Percentiles rank a stretch among this genome's conserved stretches.
phyloP scores from a whole-genome alignment of 163 green algal genomes.

The Trebouxiophyceae sp. region DNA sequence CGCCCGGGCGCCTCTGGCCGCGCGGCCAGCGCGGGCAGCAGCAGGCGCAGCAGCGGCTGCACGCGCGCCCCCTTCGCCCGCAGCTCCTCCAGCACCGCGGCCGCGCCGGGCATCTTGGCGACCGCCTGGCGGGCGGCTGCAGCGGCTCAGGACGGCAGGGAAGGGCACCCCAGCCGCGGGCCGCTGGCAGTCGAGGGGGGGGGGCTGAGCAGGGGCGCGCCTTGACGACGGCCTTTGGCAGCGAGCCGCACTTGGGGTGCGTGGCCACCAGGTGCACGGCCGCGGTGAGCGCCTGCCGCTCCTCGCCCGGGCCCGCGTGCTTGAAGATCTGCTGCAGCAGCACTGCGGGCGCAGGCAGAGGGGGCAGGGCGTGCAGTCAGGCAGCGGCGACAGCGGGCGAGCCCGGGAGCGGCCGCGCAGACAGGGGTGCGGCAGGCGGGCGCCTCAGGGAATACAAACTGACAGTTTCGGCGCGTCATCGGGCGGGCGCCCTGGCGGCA shows the following conservation, averaged over 20 bases:
- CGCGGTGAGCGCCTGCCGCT: conserved; percentile 2
- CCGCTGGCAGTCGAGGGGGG: background rate
- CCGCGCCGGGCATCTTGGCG: background rate
- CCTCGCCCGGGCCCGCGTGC: background rate
- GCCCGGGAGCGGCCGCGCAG: background rate
- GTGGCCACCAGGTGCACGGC: background rate
- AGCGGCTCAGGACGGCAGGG: background rate
- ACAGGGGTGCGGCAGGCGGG: no score
- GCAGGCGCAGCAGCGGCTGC: background rate
- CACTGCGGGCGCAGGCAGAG: conserved; percentile 4
- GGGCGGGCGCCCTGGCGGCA: no score
- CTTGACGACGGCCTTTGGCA: conserved; percentile 5
- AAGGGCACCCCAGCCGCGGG: background rate
- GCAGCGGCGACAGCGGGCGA: background rate
- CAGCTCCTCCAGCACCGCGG: background rate
- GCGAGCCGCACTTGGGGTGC: conserved; percentile 1
- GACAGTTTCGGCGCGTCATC: background rate
- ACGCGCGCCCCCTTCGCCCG: background rate
- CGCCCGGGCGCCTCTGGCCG: background rate
- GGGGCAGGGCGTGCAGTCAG: background rate
- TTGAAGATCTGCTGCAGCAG: conserved; percentile 10
- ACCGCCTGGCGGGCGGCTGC: background rate
- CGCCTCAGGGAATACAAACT: conserved; percentile 89
- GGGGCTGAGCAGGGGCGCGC: background rate
- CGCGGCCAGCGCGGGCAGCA: background rate